These are phyloP conservation scores for Colletotrichum magnum DNA, from an alignment of 2,329 filamentous ascomycete genomes.

Conservation along the genomic window DNA sequence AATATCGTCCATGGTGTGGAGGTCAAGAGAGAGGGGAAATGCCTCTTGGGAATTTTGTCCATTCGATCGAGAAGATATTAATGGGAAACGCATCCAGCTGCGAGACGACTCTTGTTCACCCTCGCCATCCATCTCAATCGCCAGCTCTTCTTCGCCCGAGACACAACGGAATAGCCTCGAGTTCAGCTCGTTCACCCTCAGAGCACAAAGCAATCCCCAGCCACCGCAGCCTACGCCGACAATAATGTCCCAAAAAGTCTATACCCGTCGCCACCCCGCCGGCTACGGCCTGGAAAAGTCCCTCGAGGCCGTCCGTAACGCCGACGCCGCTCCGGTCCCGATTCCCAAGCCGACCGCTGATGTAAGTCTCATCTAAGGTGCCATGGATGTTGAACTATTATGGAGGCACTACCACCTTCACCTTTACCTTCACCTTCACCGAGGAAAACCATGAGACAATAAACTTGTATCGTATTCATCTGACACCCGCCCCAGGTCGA, in stretches of 20 bases:
- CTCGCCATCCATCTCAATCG: not conserved
- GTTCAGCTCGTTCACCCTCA: conserved; percentile 1
- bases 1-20: conserved; percentile 21
- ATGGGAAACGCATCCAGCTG: not conserved
- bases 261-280: conserved; percentile 45
- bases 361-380: conserved; percentile 27
- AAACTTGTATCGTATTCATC: not conserved
- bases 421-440: too few species aligned
- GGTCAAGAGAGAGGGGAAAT: not conserved
- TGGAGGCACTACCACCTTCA: too few species aligned
- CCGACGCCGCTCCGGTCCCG: conserved; percentile 25
- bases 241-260: conserved; percentile 54
- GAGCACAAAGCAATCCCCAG: not conserved
- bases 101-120: not conserved
- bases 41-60: not conserved
- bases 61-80: not conserved
- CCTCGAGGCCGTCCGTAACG: conserved; percentile 44
- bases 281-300: conserved; percentile 47
- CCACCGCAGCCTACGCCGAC: conserved; percentile 51
- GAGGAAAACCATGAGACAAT: too few species aligned
- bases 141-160: too few species aligned
- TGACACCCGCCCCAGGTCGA: conserved; percentile 43
- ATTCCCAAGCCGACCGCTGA: conserved; percentile 41
- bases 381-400: too few species aligned
- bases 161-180: not conserved